Evolutionary conservation across 805 yeast species (phyloP), one percentile per base, ranked within the genome.

Genomic region (Schizosaccharomyces cryophilus): DNA sequence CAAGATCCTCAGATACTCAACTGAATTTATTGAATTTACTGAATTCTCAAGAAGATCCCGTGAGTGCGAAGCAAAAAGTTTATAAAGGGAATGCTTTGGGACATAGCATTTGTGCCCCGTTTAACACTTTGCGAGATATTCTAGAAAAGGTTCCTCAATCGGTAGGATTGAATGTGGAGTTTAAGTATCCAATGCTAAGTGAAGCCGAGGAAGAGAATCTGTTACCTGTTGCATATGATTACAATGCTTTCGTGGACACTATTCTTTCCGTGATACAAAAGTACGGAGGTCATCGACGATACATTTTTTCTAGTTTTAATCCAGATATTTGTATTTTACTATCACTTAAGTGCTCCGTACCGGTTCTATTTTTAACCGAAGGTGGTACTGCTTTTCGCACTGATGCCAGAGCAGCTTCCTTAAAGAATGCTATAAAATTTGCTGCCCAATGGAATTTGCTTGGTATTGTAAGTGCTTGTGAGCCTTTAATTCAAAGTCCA

Each of bases 51-150:
- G 40, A 45, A 51, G 56, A 29, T 2, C n/a, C 15, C 29, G 9
- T n/a, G 19, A 7, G 17, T 15, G 89, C 83, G 80, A 88, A 89
- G 69, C 76, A 75, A 60, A 82, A 85, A 62, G 89, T 89, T 2
- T 87, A 83, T 74, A 90, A 90, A 71, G 97, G 96, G n/a, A 90
- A 90, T 68, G 78, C 84, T 1, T 78, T 96, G 62, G 97, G 97
- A 0, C 75, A 82, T 56, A 83, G 93, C 0, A 86, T 90, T 69
- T 95, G 95, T 6, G 86, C 96, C 0, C 83, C 87, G 40, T 90
- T 90, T 70, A 95, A 90, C 7, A 88, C 96, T 0, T 75, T 90
- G 65, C 83, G 80, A 66, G 95, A 89, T 65, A 77, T 89, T 58
- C 87, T 90, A 73, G 78, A 78, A 67, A 85, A 85, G 65, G 73